These are phyloP conservation scores for Xanthoceras sorbifolium DNA, from an alignment of 345 rosid genomes.

Conservation along the genomic window DNA sequence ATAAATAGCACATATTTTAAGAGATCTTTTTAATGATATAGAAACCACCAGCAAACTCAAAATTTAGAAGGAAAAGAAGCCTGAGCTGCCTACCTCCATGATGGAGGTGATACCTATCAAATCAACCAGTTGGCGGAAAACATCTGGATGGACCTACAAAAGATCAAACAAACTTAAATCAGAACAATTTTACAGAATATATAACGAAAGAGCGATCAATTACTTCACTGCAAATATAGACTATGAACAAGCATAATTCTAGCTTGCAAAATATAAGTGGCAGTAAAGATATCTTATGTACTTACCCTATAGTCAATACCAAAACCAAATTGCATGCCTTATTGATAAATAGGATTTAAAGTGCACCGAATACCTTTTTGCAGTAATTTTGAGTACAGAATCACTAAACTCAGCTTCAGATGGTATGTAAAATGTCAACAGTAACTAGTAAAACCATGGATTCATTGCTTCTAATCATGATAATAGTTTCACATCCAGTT, in stretches of 20 bases:
- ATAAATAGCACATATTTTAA: neutral
- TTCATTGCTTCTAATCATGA: no score
- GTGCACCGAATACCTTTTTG: neutral
- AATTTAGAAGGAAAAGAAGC: neutral
- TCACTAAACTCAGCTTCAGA: neutral
- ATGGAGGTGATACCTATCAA: constrained; percentile 98
- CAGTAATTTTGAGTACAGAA: neutral
- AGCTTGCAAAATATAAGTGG: neutral
- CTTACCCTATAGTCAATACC: neutral
- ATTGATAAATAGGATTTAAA: neutral
- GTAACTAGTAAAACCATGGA: no score
- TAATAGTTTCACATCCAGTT: no score
- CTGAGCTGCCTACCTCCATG: constrained; percentile 75
- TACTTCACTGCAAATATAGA: constrained; percentile 4
- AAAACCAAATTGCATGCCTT: neutral
- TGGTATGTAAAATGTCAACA: no score
- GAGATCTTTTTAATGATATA: constrained; percentile 10
- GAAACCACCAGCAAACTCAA: constrained; percentile 14
- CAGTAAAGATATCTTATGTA: neutral
- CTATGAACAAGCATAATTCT: constrained; percentile 6
- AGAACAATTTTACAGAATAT: neutral
- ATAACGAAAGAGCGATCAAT: neutral
- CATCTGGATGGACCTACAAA: constrained; percentile 85
- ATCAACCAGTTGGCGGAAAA: constrained; percentile 84
- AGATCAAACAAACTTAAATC: neutral